phyloP scores from a whole-genome alignment of 768 basidiomycete species.

The Tricholoma saponaceum region DNA sequence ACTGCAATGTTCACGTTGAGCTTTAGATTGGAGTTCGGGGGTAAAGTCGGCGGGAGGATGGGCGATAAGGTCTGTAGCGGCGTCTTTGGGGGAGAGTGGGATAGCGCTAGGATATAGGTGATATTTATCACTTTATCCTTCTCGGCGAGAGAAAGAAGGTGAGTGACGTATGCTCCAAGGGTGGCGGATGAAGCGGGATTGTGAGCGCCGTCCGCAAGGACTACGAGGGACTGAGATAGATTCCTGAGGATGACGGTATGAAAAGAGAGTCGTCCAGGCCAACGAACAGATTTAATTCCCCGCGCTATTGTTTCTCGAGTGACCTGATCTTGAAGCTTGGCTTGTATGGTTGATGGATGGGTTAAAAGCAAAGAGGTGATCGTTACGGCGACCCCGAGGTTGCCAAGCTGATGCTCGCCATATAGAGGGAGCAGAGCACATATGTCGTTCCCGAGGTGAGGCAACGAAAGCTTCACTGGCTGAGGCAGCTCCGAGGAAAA shows the following conservation, averaged over 20 bases:
- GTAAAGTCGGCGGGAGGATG: conserved; percentile 45
- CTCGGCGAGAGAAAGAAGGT: conserved; percentile 22
- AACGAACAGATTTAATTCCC: conserved; percentile 60
- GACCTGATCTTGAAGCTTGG: conserved; percentile 31
- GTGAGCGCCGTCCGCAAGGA: conserved; percentile 93
- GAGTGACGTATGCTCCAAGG: conserved; percentile 61
- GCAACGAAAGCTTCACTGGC: conserved; percentile 37
- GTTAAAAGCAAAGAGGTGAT: conserved; percentile 56
- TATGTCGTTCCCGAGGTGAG: conserved; percentile 43
- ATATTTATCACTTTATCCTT: conserved; percentile 31
- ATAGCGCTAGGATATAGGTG: conserved; percentile 78
- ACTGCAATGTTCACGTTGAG: conserved; percentile 48
- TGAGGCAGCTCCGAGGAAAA: conserved; percentile 31
- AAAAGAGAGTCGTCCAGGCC: conserved; percentile 86
- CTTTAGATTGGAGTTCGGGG: conserved; percentile 18
- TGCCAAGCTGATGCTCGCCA: conserved; percentile 83
- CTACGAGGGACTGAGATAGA: conserved; percentile 20
- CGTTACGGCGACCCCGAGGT: conserved; percentile 67
- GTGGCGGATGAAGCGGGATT: conserved; percentile 74
- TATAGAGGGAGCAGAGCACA: conserved; percentile 56
- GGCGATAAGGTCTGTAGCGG: conserved; percentile 68
- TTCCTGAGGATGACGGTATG: conserved; percentile 31
- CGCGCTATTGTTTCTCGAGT: conserved; percentile 42
- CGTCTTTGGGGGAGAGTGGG: conserved; percentile 83
- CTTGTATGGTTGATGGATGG: conserved; percentile 28